These are phyloP conservation scores for Chamaecrista fasciculata DNA, from an alignment of 306 rosid genomes.

Conservation along the genomic window DNA sequence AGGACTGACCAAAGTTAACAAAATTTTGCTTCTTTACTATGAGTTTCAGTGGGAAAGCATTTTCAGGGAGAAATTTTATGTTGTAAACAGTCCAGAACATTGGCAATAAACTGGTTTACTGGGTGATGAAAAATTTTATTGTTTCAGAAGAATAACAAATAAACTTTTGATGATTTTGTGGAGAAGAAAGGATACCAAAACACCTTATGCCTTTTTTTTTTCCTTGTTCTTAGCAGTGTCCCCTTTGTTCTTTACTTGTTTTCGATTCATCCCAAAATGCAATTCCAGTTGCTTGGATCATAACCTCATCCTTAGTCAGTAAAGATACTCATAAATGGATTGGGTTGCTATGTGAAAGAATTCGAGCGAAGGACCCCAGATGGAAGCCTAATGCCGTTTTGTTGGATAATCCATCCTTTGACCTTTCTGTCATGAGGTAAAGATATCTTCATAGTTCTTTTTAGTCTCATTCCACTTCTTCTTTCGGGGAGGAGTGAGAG, in stretches of 20 bases:
- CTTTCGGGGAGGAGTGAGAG: slow-evolving; percentile 1
- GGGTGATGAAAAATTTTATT: slow-evolving; percentile 1
- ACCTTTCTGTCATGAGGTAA: slow-evolving; percentile 60
- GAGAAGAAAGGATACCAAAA: slow-evolving; percentile 2
- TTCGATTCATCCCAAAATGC: slow-evolving; percentile 69
- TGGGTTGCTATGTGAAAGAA: slow-evolving; percentile 56
- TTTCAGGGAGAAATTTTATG: slow-evolving; percentile 7
- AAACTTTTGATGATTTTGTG: not conserved
- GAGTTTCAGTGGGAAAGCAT: not conserved
- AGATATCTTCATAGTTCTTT: slow-evolving; percentile 12
- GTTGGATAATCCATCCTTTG: slow-evolving; percentile 70
- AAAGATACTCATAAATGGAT: slow-evolving; percentile 69
- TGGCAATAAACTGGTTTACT: not conserved
- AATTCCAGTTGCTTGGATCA: slow-evolving; percentile 86
- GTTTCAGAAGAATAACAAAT: not conserved
- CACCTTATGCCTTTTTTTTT: slow-evolving; percentile 17
- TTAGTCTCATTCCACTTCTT: slow-evolving; percentile 6
- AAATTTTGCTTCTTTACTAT: not conserved
- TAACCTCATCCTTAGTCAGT: slow-evolving; percentile 54
- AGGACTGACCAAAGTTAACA: not conserved
- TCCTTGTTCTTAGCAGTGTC: slow-evolving; percentile 51
- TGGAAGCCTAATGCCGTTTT: slow-evolving; percentile 67
- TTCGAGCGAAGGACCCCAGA: slow-evolving; percentile 58
- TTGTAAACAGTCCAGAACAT: slow-evolving; percentile 8
- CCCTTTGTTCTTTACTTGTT: slow-evolving; percentile 68